These are phyloP conservation scores for Acer campestre DNA, from an alignment of 345 rosid genomes.

Conservation along the genomic window DNA sequence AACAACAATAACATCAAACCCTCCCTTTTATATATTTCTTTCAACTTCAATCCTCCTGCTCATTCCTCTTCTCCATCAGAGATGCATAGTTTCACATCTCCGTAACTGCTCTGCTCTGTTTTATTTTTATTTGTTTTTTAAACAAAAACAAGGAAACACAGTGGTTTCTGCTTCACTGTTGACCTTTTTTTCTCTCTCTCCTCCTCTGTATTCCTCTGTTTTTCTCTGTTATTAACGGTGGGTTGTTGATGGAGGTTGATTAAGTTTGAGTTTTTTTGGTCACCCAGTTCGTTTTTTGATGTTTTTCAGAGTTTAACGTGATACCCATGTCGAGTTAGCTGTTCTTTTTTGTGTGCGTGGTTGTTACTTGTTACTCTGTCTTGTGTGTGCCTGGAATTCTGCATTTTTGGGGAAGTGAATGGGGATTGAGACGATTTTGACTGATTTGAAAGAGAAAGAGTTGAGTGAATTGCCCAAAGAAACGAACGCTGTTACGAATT, in stretches of 20 bases:
- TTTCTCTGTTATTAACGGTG: slow-evolving; percentile 17
- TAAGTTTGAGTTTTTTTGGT: background rate
- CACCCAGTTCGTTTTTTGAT: slow-evolving; percentile 18
- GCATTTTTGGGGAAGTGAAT: slow-evolving; percentile 31
- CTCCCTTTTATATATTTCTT: slow-evolving; percentile 17
- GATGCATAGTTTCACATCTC: slow-evolving; percentile 34
- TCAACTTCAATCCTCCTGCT: slow-evolving; percentile 1
- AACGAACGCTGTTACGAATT: slow-evolving; percentile 15
- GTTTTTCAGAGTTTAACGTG: background rate
- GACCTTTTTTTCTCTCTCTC: background rate
- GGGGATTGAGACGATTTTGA: slow-evolving; percentile 62
- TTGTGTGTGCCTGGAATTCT: slow-evolving; percentile 15
- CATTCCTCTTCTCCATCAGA: slow-evolving; percentile 1
- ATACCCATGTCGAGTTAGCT: slow-evolving; percentile 10
- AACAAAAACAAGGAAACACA: background rate
- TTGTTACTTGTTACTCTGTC: background rate
- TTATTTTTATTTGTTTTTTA: background rate
- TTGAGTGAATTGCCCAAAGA: slow-evolving; percentile 40
- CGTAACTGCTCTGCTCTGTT: background rate
- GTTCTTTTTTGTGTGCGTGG: background rate
- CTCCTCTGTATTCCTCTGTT: background rate
- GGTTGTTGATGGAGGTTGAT: background rate
- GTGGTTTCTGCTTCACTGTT: background rate
- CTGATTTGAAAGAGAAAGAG: slow-evolving; percentile 41
- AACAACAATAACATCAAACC: background rate